Conservation (phyloP, 306 rosid species). For the Rosa rugosa region DNA sequence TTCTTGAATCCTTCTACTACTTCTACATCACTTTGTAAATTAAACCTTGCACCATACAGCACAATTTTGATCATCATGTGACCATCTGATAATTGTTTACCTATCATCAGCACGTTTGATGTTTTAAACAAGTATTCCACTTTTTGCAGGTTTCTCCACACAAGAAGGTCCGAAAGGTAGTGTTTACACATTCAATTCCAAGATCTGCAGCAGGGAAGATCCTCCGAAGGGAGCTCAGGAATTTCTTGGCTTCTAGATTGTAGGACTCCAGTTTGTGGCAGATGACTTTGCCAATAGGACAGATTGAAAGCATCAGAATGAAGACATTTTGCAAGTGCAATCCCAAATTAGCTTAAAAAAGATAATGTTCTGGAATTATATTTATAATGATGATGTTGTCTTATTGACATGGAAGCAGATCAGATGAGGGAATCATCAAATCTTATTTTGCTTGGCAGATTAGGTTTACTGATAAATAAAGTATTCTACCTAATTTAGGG, state of each 20-base stretch:
- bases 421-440: background rate
- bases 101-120: background rate
- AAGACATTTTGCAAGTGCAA: background rate
- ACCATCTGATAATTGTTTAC: background rate
- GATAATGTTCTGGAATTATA: background rate
- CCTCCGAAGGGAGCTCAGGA: slow-evolving; percentile 58
- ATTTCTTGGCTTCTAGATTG: slow-evolving; percentile 47
- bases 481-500: too few species aligned
- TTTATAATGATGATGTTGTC: background rate
- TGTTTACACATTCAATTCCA: slow-evolving; percentile 64
- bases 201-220: slow-evolving; percentile 85
- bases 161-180: slow-evolving; percentile 75
- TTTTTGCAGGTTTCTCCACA: slow-evolving; percentile 58
- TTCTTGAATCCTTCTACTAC: background rate
- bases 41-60: background rate
- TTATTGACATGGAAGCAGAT: background rate
- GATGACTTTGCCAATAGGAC: background rate
- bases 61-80: background rate
- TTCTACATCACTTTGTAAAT: background rate
- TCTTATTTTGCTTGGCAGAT: too few species aligned
- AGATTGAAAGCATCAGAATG: background rate
- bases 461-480: too few species aligned
- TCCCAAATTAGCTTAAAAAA: background rate
- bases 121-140: background rate
- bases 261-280: slow-evolving; percentile 6